These are phyloP conservation scores for Bjerkandera adusta DNA, from an alignment of 1,284 basidiomycete genomes.

Conservation along the genomic window DNA sequence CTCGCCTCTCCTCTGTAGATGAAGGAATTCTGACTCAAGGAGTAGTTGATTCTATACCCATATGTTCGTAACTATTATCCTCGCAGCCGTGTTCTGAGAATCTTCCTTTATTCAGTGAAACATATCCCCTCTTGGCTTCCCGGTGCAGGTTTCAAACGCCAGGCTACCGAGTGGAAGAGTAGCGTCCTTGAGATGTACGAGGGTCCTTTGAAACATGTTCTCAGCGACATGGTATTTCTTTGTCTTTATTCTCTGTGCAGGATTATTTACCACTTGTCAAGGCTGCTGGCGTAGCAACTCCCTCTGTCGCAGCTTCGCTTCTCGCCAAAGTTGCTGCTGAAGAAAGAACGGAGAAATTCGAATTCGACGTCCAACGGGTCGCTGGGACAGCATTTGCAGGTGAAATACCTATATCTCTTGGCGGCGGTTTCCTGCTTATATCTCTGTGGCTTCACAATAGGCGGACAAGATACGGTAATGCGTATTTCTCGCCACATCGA, in stretches of 20 bases:
- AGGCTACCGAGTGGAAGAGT: constrained; percentile 34
- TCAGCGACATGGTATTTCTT: constrained; percentile 2
- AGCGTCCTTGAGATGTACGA: constrained; percentile 7
- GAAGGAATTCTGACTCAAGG: too few species aligned
- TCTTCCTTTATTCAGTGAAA: constrained; percentile 21
- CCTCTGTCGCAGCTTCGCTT: background rate
- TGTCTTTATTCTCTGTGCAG: background rate
- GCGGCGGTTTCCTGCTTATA: background rate
- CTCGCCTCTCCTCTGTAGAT: too few species aligned
- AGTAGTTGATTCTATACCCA: too few species aligned
- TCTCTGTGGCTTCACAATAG: constrained; percentile 15
- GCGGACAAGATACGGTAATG: constrained; percentile 25
- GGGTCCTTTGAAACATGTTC: constrained; percentile 1
- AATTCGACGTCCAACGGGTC: constrained; percentile 20
- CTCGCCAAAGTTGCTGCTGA: background rate
- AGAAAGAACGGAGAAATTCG: constrained; percentile 6
- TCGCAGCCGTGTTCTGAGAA: background rate
- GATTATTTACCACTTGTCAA: background rate
- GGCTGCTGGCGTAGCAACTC: background rate
- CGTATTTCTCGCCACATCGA: too few species aligned
- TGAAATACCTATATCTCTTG: constrained; percentile 4
- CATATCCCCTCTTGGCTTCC: constrained; percentile 39
- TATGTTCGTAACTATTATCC: too few species aligned
- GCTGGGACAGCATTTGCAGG: constrained; percentile 22
- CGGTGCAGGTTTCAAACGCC: constrained; percentile 39